These are phyloP conservation scores for Fagopyrum esculentum DNA, from an alignment of 148 eudicot species.

Conservation along the genomic window DNA sequence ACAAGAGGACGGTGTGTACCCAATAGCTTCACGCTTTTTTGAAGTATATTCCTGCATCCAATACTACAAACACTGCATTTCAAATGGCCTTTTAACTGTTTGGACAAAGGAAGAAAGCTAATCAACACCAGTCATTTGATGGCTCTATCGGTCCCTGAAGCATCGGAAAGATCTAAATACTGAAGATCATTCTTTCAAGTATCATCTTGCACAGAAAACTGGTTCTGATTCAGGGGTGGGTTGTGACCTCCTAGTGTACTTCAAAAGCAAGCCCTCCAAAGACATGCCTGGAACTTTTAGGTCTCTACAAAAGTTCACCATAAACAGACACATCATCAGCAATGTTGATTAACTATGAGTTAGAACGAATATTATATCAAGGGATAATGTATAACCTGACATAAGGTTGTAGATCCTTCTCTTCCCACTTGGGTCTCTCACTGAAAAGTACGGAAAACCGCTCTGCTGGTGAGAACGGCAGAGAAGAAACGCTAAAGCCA, in stretches of 20 bases:
- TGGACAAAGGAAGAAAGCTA: background rate
- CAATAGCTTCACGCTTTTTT: too few relatives aligned
- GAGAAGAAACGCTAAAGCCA: slow-evolving; percentile 64
- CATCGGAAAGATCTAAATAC: background rate
- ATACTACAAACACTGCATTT: background rate
- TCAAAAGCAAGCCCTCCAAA: slow-evolving; percentile 81
- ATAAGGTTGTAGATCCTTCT: slow-evolving; percentile 90
- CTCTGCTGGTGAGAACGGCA: slow-evolving; percentile 74
- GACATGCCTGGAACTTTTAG: slow-evolving; percentile 87
- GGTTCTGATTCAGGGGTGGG: slow-evolving; percentile 74
- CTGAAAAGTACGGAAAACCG: slow-evolving; percentile 68
- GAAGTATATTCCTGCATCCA: background rate
- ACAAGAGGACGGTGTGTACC: too few relatives aligned
- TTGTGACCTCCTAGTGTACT: slow-evolving; percentile 91
- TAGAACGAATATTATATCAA: background rate
- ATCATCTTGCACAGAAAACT: slow-evolving; percentile 72
- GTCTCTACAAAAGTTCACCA: slow-evolving; percentile 48
- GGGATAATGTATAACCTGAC: slow-evolving; percentile 44
- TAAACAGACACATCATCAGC: background rate
- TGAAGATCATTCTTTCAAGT: background rate
- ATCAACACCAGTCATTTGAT: background rate
- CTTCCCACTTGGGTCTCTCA: slow-evolving; percentile 85
- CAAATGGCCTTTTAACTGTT: background rate
- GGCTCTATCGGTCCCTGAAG: background rate
- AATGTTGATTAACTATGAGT: background rate